Evolutionary conservation across 345 rosid species (phyloP).

Genomic region (Salix purpurea): DNA sequence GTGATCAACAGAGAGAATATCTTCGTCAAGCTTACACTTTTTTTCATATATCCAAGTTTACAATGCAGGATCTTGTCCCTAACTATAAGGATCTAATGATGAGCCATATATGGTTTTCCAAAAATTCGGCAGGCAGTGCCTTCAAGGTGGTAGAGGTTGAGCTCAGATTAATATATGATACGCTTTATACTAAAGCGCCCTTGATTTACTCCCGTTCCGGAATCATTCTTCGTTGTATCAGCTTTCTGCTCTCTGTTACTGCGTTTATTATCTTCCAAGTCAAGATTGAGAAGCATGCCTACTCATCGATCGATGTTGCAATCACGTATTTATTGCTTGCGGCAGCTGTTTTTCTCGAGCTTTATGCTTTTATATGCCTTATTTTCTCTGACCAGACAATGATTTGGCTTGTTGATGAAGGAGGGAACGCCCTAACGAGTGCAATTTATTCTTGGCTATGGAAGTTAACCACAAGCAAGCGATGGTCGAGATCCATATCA

Average conservation of each 20-base stretch:
- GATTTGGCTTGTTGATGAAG: neutral
- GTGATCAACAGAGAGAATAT: neutral
- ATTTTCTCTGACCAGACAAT: neutral
- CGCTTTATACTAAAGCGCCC: too few species aligned
- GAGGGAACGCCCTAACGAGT: neutral
- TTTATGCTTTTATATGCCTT: neutral
- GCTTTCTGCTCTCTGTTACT: constrained; percentile 1
- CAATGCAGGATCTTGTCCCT: neutral
- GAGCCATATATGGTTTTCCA: neutral
- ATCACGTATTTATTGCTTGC: constrained; percentile 33
- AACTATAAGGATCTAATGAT: neutral
- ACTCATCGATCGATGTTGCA: constrained; percentile 15
- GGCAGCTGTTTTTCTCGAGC: constrained; percentile 32
- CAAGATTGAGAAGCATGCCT: neutral
- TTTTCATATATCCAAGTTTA: neutral
- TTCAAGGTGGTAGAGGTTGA: constrained; percentile 36
- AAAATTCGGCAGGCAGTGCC: constrained; percentile 7
- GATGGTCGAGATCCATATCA: too few species aligned
- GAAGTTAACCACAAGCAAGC: too few species aligned
- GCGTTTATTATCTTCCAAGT: constrained; percentile 13
- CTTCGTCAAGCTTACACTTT: neutral
- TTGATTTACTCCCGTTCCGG: constrained; percentile 2
- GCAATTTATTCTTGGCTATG: neutral
- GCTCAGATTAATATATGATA: neutral
- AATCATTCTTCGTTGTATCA: constrained; percentile 4